phyloP scores from a whole-genome alignment of 768 basidiomycete genomes.

The Lactifluus volemus region DNA sequence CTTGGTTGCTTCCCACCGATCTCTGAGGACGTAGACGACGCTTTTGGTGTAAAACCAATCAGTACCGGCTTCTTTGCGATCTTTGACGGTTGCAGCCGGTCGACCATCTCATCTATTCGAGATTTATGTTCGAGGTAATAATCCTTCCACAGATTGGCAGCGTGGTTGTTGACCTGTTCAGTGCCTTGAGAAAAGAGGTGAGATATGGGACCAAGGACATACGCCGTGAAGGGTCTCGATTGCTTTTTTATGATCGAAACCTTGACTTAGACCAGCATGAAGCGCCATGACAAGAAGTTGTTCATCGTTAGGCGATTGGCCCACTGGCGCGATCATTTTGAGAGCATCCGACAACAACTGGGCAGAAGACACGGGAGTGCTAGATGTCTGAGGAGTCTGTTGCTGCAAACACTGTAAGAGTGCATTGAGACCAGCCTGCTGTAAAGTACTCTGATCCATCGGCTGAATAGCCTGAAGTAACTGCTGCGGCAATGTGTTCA shows the following conservation, averaged over 20 bases:
- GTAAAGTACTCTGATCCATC: background rate
- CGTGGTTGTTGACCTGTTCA: constrained; percentile 35
- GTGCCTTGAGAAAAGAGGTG: background rate
- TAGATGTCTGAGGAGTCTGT: background rate
- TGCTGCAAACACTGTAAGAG: constrained; percentile 8
- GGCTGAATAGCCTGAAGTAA: background rate
- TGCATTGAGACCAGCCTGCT: background rate
- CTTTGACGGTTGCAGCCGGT: constrained; percentile 20
- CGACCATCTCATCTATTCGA: constrained; percentile 40
- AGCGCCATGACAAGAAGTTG: constrained; percentile 45
- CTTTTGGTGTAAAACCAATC: background rate
- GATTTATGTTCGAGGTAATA: constrained; percentile 66
- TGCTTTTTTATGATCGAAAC: constrained; percentile 51
- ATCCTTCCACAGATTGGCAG: constrained; percentile 67
- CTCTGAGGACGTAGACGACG: background rate
- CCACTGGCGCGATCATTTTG: constrained; percentile 42
- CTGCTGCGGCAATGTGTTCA: background rate
- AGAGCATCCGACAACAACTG: constrained; percentile 17
- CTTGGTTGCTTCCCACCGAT: background rate
- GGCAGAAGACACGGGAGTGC: background rate
- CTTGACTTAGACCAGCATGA: constrained; percentile 30
- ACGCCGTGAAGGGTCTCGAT: constrained; percentile 63
- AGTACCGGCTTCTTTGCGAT: constrained; percentile 31
- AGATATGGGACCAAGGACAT: constrained; percentile 22
- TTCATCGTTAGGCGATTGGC: constrained; percentile 45